These are phyloP conservation scores for Keqinozyma sinolaborantium DNA, from an alignment of 1,139 yeast species.

Conservation along the genomic window DNA sequence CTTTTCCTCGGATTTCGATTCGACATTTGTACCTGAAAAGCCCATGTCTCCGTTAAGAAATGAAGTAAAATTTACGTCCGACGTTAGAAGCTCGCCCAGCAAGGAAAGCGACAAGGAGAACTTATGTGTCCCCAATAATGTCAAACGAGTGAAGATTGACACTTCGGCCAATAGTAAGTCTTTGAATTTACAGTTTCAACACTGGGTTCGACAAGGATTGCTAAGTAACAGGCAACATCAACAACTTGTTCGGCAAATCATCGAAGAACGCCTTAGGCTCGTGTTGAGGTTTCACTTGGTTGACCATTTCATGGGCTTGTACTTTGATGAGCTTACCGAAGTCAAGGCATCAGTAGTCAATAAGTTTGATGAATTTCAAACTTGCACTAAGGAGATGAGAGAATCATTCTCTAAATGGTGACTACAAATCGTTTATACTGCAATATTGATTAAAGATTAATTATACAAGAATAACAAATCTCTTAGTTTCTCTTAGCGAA, in stretches of 20 bases:
- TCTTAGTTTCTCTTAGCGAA: conserved; percentile 88
- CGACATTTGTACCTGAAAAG: neutral
- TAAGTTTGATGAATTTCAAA: neutral
- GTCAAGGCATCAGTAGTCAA: neutral
- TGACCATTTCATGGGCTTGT: neutral
- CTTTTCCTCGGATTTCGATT: neutral
- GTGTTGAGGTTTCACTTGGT: neutral
- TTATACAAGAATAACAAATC: conserved; percentile 2
- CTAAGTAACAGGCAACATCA: neutral
- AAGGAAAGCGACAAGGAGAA: neutral
- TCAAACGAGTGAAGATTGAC: conserved; percentile 3
- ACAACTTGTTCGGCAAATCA: neutral
- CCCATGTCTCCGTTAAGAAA: neutral
- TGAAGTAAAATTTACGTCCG: neutral
- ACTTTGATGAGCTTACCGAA: neutral
- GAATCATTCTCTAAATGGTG: neutral
- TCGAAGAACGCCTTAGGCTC: neutral
- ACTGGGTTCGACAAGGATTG: neutral
- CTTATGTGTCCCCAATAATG: neutral
- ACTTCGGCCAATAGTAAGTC: conserved; percentile 2
- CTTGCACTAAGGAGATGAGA: neutral
- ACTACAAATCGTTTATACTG: neutral
- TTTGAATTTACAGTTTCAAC: neutral
- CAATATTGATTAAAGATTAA: conserved; percentile 4
- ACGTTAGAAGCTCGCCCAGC: too few species aligned